phyloP scores from a whole-genome alignment of 2,329 filamentous ascomycete genomes.

The Dryadomyces sulphureus region DNA sequence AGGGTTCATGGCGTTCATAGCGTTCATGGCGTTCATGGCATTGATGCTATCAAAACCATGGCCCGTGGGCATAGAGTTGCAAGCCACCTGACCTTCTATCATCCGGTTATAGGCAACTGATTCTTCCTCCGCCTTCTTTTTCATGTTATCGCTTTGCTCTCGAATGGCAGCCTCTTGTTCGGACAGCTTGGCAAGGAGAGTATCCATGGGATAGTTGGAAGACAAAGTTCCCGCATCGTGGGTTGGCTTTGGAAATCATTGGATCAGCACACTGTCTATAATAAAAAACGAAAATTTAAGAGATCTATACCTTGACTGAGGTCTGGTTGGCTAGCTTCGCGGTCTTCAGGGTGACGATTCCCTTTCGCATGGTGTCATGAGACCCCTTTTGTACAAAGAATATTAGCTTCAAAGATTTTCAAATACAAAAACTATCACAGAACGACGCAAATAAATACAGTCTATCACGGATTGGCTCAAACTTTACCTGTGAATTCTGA shows the following conservation, averaged over 20 bases:
- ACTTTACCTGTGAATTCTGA: constrained; percentile 18
- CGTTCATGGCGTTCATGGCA: constrained; percentile 18
- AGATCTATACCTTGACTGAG: constrained; percentile 31
- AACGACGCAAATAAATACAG: too few relatives aligned
- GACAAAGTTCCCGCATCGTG: constrained; percentile 23
- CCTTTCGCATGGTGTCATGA: constrained; percentile 23
- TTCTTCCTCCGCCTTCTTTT: constrained; percentile 12
- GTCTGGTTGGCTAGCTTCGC: constrained; percentile 42
- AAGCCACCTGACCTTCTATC: constrained; percentile 35
- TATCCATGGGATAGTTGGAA: constrained; percentile 48
- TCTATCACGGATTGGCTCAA: not conserved
- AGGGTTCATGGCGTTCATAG: too few relatives aligned
- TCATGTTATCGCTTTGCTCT: constrained; percentile 42
- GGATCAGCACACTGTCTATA: not conserved
- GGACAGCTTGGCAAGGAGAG: constrained; percentile 57
- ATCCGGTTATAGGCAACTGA: constrained; percentile 6
- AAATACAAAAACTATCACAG: too few relatives aligned
- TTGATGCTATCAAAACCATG: constrained; percentile 39
- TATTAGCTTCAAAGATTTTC: too few relatives aligned
- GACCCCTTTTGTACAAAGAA: constrained; percentile 3
- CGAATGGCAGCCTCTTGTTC: constrained; percentile 50
- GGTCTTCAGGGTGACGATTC: constrained; percentile 31
- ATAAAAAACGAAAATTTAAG: not conserved
- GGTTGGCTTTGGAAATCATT: constrained; percentile 28
- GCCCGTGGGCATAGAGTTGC: constrained; percentile 47